Evolutionary conservation across 2,329 filamentous ascomycete genomes (phyloP), one percentile per base, ranked within the genome.

Genomic region (Colletotrichum sp.): DNA sequence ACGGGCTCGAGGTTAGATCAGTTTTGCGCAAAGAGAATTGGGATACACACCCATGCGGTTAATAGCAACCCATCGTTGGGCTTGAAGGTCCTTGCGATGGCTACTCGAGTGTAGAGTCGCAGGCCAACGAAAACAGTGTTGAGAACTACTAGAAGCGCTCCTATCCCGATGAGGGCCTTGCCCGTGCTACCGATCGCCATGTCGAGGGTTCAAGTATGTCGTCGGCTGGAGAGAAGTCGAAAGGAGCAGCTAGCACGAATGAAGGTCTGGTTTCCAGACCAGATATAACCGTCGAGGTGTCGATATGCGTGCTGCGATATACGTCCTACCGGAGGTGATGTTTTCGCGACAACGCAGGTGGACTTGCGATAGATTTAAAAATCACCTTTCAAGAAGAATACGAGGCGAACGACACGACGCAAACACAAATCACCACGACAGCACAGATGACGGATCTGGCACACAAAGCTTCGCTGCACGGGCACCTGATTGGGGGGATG

Each of bases 81-180:
- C 16, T 55, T 49, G 4, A 75, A 18, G 13, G 49, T 6, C 28
- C 30, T 72, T 8, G 36, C 21, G 62, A 75, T 12, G 28, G 66
- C 28, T 16, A 62, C 30, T 30, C 72, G 72, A 6, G 72, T 75
- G 16, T 72, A 75, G n/a, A 75, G 7, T 1, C 72, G 72, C 21
- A 71, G 68, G 24, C 68, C 68, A 24, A 75, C 72, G 34, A 71
- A 62, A 18, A 75, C 15, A 8, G 72, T 75, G 62, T 72, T 75
- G 24, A 72, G 21, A 15, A 72, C 15, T 62, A 72, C 15, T 7
- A 71, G 28, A 15, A 75, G 39, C 15, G 60, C 72, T 10, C 72
- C 72, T 15, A 75, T 69, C 6, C 21, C 62, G 18, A 75, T 15
- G 68, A 72, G 24, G 9, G 34, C 52, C 52, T 39, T 39, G 28